Percentiles rank a stretch among this genome's conserved stretches.
Evolutionary conservation across 495 filamentous ascomycete species (phyloP).

Genomic region (Neurospora sp.): DNA sequence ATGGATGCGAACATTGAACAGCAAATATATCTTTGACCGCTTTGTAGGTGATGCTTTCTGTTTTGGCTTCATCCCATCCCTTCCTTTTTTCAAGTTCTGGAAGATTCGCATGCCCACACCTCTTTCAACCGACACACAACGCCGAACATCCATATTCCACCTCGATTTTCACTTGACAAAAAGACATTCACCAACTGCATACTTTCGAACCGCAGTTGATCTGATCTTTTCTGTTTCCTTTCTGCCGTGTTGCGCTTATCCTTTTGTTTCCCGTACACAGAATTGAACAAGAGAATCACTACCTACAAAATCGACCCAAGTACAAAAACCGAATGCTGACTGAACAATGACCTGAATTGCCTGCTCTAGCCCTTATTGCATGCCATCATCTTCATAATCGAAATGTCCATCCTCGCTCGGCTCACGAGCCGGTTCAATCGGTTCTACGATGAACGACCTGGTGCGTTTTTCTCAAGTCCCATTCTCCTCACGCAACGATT

Average conservation of each 20-base stretch:
- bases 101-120: neutral
- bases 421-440: constrained; percentile 79
- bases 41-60: constrained; percentile 47
- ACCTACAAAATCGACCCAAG: neutral
- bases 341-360: constrained; percentile 12
- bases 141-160: constrained; percentile 6
- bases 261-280: neutral
- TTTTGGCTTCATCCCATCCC: constrained; percentile 7
- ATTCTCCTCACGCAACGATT: constrained; percentile 6
- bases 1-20: constrained; percentile 58
- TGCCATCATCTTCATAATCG: constrained; percentile 71
- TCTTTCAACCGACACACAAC: neutral
- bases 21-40: constrained; percentile 68
- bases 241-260: neutral
- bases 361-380: constrained; percentile 70
- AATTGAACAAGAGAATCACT: neutral
- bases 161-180: neutral
- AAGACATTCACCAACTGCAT: neutral
- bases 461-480: constrained; percentile 33
- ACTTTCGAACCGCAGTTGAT: neutral
- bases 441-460: constrained; percentile 80
- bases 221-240: neutral
- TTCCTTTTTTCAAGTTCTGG: neutral
- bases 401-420: constrained; percentile 75
- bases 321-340: constrained; percentile 1